phyloP scores from a whole-genome alignment of 202 grass and related monocot genomes.

The Brachypodium distachyon region DNA sequence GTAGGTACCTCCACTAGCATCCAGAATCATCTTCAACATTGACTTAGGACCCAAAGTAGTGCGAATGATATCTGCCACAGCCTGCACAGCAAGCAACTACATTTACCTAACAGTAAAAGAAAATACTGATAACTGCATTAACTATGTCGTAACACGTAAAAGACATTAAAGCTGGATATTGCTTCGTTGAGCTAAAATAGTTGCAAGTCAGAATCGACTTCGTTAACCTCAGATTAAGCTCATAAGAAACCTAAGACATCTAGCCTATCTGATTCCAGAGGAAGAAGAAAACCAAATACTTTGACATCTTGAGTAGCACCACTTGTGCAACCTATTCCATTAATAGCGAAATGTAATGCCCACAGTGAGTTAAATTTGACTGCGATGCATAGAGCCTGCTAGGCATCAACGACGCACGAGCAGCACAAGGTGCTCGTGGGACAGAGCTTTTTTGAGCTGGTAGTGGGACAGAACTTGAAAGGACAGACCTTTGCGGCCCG shows the following conservation, averaged over 20 bases:
- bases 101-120: neutral
- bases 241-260: neutral
- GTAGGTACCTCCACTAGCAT: slow-evolving; percentile 70
- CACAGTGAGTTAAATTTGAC: neutral
- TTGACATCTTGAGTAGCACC: neutral
- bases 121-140: neutral
- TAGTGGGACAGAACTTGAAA: neutral
- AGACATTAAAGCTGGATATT: neutral
- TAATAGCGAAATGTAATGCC: neutral
- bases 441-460: too few relatives aligned
- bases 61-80: slow-evolving; percentile 90
- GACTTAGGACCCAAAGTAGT: slow-evolving; percentile 91
- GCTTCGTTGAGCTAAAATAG: neutral
- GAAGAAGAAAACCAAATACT: neutral
- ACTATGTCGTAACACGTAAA: neutral
- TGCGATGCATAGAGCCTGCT: neutral
- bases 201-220: neutral
- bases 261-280: neutral
- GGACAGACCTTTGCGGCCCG: slow-evolving; percentile 74
- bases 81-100: slow-evolving; percentile 38
- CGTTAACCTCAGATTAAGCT: neutral
- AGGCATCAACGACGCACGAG: neutral
- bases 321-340: neutral
- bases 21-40: slow-evolving; percentile 99
- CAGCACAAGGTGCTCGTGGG: too few relatives aligned